Conservation (phyloP, 2,329 filamentous ascomycete genomes). For the Talaromyces verruculosus region DNA sequence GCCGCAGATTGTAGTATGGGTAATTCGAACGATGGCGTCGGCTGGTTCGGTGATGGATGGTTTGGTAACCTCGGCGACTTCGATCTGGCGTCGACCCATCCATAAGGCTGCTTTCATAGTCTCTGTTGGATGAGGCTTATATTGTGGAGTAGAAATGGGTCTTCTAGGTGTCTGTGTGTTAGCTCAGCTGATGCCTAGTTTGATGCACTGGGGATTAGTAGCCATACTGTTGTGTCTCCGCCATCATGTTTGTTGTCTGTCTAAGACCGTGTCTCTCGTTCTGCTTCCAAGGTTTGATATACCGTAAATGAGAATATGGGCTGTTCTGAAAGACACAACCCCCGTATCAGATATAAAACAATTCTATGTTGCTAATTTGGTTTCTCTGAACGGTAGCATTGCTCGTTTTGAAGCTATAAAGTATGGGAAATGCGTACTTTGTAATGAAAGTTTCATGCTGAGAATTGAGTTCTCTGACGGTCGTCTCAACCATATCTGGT, state of each 20-base stretch:
- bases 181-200: not conserved
- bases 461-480: not conserved
- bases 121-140: slow-evolving; percentile 31
- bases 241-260: not conserved
- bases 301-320: no score
- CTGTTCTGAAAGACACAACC: not conserved
- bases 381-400: no score
- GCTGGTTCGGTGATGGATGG: slow-evolving; percentile 34
- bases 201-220: not conserved
- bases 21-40: slow-evolving; percentile 37
- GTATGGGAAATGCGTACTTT: not conserved
- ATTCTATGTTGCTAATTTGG: no score
- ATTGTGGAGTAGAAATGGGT: slow-evolving; percentile 25
- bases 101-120: slow-evolving; percentile 35
- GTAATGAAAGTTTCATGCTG: not conserved
- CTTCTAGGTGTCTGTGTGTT: not conserved
- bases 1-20: slow-evolving; percentile 36
- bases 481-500: not conserved
- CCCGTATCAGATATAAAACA: not conserved
- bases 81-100: slow-evolving; percentile 31
- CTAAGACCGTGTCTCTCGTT: not conserved
- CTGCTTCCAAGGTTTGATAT: not conserved
- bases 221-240: slow-evolving; percentile 9
- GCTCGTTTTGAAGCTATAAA: no score
- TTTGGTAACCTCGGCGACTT: slow-evolving; percentile 36